Percentiles rank a stretch among this genome's conserved stretches.
Conservation (phyloP, 805 yeast species). For the Teunomyces pallodes region DNA sequence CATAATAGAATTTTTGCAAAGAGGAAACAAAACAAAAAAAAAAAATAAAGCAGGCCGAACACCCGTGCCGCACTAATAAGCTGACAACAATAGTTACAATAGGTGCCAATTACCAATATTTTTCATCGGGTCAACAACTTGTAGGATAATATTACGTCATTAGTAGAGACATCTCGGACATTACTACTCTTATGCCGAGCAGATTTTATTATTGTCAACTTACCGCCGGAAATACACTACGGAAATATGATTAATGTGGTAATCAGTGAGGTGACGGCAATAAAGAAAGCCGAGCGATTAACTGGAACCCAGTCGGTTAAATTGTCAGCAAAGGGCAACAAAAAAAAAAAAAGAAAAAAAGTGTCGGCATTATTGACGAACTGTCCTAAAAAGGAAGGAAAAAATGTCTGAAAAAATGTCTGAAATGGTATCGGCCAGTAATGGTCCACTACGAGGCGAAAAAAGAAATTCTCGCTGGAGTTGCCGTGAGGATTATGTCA, state of each 20-base stretch:
- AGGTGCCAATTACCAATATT: no score
- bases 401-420: background rate
- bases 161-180: background rate
- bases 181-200: background rate
- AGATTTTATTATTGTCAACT: background rate
- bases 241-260: background rate
- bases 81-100: no score
- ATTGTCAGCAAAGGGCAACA: background rate
- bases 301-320: background rate
- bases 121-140: background rate
- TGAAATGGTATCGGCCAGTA: background rate
- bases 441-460: background rate
- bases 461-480: background rate
- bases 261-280: background rate
- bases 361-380: background rate
- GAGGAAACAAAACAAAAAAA: no score
- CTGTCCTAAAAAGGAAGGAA: background rate
- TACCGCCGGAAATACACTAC: background rate
- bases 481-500: slow-evolving; percentile 1
- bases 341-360: background rate
- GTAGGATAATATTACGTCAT: background rate
- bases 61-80: no score
- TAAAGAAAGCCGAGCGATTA: background rate
- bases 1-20: no score
- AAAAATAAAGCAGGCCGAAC: no score